Conservation (phyloP, 2,329 filamentous ascomycete genomes). For the Conoideocrella luteorostrata region DNA sequence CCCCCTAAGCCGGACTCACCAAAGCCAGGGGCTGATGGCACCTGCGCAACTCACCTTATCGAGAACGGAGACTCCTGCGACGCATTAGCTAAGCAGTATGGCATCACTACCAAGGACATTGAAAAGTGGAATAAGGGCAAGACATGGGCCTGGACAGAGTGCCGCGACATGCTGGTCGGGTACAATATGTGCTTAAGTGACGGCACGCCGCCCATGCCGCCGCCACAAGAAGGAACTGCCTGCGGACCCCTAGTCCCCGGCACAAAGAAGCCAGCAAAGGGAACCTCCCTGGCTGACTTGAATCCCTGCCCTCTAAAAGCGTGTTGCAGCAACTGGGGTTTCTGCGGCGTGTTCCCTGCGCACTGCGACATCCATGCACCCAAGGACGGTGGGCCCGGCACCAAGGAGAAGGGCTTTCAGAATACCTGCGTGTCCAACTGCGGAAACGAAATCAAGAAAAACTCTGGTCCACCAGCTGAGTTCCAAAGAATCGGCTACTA, state of each 20-base stretch:
- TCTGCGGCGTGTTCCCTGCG: constrained; percentile 4
- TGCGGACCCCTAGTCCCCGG: constrained; percentile 19
- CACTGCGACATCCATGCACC: constrained; percentile 4
- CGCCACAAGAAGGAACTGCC: constrained; percentile 12
- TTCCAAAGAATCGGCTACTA: constrained; percentile 18
- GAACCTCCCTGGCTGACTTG: constrained; percentile 13
- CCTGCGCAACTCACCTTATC: constrained; percentile 27
- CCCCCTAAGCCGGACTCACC: constrained; percentile 22
- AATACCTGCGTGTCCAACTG: constrained; percentile 21
- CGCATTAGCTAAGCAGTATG: constrained; percentile 18
- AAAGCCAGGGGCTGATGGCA: constrained; percentile 26
- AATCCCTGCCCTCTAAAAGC: constrained; percentile 22
- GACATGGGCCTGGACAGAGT: constrained; percentile 20
- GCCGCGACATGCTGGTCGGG: constrained; percentile 9
- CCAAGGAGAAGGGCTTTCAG: constrained; percentile 7
- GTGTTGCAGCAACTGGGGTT: constrained; percentile 9
- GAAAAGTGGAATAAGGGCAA: constrained; percentile 20
- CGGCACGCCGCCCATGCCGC: constrained; percentile 17
- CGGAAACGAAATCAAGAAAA: constrained; percentile 13
- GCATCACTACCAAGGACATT: constrained; percentile 13
- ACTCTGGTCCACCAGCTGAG: constrained; percentile 1
- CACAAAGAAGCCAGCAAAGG: constrained; percentile 13
- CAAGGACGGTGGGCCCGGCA: constrained; percentile 7
- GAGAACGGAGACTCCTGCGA: constrained; percentile 26
- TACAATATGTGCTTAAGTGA: constrained; percentile 16